Evolutionary conservation across 2,329 filamentous ascomycete genomes (phyloP).

Genomic region (Pseudocercospora crystallina): DNA sequence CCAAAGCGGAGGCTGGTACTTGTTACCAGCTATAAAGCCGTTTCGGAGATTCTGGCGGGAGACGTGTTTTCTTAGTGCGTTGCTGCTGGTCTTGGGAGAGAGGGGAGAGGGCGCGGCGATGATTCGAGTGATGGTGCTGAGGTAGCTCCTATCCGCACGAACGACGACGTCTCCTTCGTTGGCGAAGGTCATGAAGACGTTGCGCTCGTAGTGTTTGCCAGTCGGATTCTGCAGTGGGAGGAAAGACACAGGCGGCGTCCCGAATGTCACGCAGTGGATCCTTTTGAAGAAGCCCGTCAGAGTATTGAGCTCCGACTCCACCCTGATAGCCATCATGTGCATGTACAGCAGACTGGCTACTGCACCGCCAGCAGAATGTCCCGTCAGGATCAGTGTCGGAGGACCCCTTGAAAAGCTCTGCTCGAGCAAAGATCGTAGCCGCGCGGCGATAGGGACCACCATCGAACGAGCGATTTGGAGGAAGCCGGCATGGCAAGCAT

Average conservation of each 20-base stretch:
- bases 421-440: slow-evolving; percentile 67
- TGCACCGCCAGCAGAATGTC: slow-evolving; percentile 82
- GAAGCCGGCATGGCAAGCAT: slow-evolving; percentile 79
- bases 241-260: slow-evolving; percentile 74
- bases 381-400: slow-evolving; percentile 77
- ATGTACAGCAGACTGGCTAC: slow-evolving; percentile 76
- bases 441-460: slow-evolving; percentile 69
- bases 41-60: slow-evolving; percentile 11
- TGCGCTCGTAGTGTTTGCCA: slow-evolving; percentile 54
- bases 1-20: slow-evolving; percentile 50
- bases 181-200: slow-evolving; percentile 74
- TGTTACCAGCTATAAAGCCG: slow-evolving; percentile 1
- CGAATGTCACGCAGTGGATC: slow-evolving; percentile 82
- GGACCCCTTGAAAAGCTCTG: slow-evolving; percentile 67
- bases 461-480: slow-evolving; percentile 73
- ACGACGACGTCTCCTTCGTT: slow-evolving; percentile 85
- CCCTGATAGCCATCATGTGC: slow-evolving; percentile 70
- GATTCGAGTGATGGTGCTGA: slow-evolving; percentile 70
- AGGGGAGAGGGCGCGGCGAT: slow-evolving; percentile 51
- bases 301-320: slow-evolving; percentile 66
- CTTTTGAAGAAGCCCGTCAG: slow-evolving; percentile 71
- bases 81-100: slow-evolving; percentile 8
- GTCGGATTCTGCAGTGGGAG: slow-evolving; percentile 64
- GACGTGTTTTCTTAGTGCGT: slow-evolving; percentile 10
- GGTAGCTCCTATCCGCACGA: slow-evolving; percentile 73